These are phyloP conservation scores for Hydnum rufescens DNA, from an alignment of 768 basidiomycete species.

Conservation along the genomic window DNA sequence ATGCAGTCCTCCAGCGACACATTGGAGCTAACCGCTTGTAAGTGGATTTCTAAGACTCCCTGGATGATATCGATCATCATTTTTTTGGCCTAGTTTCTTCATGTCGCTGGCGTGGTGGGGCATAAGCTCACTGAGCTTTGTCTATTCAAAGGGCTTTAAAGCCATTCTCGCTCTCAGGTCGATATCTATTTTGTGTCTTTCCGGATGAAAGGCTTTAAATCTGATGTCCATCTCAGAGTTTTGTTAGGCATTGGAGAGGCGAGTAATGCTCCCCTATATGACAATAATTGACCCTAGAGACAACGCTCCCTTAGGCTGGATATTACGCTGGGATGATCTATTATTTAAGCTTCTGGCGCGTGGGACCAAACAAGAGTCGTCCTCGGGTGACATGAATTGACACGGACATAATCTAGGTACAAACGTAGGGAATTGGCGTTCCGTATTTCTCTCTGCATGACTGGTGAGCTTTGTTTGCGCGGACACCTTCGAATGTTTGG, in stretches of 20 bases:
- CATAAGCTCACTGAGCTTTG: constrained; percentile 30
- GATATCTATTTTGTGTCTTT: not conserved
- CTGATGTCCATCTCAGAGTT: constrained; percentile 20
- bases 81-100: constrained; percentile 26
- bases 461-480: constrained; percentile 23
- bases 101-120: constrained; percentile 35
- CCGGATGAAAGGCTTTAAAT: not conserved
- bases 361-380: too few species aligned
- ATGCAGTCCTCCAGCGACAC: constrained; percentile 33
- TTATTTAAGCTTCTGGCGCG: constrained; percentile 40
- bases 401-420: too few species aligned
- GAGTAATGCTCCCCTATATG: not conserved
- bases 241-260: constrained; percentile 41
- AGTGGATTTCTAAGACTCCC: constrained; percentile 7
- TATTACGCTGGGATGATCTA: constrained; percentile 41
- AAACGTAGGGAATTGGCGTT: not conserved
- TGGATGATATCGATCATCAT: not conserved
- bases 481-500: not conserved
- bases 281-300: not conserved
- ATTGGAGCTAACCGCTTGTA: constrained; percentile 41
- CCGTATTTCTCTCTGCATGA: constrained; percentile 30
- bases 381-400: too few species aligned
- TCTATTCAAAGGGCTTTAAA: constrained; percentile 35
- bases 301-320: constrained; percentile 14
- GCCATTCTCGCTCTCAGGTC: constrained; percentile 30